A percentile compares a stretch with the other conserved stretches of the same genome.
Evolutionary conservation across 805 yeast genomes (phyloP).

Genomic region (Wickerhamomyces bisporus): DNA sequence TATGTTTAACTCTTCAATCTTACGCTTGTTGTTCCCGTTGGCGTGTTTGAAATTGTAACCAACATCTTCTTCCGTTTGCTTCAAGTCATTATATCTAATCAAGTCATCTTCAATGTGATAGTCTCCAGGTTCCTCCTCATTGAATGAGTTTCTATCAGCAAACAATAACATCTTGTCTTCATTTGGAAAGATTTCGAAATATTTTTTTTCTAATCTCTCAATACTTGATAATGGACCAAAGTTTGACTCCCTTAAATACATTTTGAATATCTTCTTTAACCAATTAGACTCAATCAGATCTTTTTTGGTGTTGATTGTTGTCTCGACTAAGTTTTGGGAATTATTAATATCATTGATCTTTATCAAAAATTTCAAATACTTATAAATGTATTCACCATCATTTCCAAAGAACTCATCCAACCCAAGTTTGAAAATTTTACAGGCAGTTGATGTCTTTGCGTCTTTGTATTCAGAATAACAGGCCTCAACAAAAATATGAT

Average conservation of each 20-base stretch:
- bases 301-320: conserved; percentile 49
- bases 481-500: conserved; percentile 74
- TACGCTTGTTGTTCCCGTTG: conserved; percentile 10
- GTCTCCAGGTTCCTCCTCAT: conserved; percentile 14
- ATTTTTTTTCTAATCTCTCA: conserved; percentile 60
- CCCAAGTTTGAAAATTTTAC: conserved; percentile 75
- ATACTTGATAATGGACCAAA: conserved; percentile 70
- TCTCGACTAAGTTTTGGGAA: conserved; percentile 79
- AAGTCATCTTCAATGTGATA: conserved; percentile 17
- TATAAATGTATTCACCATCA: conserved; percentile 57
- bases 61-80: conserved; percentile 2
- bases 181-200: conserved; percentile 58
- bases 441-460: conserved; percentile 57
- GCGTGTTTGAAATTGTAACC: neutral
- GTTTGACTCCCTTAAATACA: conserved; percentile 60
- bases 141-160: conserved; percentile 33
- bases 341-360: conserved; percentile 60
- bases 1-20: conserved; percentile 15
- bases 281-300: conserved; percentile 26
- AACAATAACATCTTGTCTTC: conserved; percentile 34
- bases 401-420: conserved; percentile 41
- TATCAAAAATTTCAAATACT: conserved; percentile 70
- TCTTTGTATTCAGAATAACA: conserved; percentile 75
- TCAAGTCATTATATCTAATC: conserved; percentile 25
- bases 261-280: conserved; percentile 44